Base-by-base conservation (phyloP, 148 eudicot genomes). In the Rhododendron simsii region DNA sequence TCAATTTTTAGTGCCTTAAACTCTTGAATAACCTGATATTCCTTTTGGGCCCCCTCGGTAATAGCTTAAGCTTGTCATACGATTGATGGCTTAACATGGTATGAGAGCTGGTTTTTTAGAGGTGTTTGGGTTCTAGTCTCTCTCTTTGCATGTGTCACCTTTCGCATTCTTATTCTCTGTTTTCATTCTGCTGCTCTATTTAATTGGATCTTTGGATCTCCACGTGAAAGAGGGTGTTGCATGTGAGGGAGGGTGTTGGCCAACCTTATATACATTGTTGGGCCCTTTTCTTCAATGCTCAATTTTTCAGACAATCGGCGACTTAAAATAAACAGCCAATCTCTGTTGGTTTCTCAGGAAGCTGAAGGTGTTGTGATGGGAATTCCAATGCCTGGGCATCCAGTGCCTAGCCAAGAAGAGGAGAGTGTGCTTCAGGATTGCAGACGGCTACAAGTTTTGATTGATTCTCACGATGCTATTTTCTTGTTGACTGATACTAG, bases 381-480 rank as follows among this genome's bases (percentile, higher is more conserved):
- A 65, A 96, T 96, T 78, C 98, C 99, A 28, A 96, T 96, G 99
- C 99, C 99, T 77, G 98, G 99, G 78, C 99, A 96, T 86, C 98
- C 98, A 1, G 92, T 96, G 51, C 86, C 95, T 77, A 84, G 67
- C 75, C 91, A 93, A 84, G 98, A 96, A 89, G 96, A 94, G 89
- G 86, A 89, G 15, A 87, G 51, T 61, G 94, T 96, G 86, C 89
- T 96, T 84, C 90, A 92, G 84, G 98, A 93, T 87, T 96, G 98
- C 90, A 90, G 86, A 84, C 91, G 89, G 48, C 91, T 96, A 86
- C 91, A 87, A 81, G 90, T 91, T 84, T 86, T 96, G 91, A 88
- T 96, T 80, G 90, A 94, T 86, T 92, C 94, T 83, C 99, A 96
- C 85, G 98, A 95, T 90, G 98, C 90, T 16, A 87, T 96, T 67